phyloP scores from a whole-genome alignment of 73 alveolate species.

The Breviolum minutum region DNA sequence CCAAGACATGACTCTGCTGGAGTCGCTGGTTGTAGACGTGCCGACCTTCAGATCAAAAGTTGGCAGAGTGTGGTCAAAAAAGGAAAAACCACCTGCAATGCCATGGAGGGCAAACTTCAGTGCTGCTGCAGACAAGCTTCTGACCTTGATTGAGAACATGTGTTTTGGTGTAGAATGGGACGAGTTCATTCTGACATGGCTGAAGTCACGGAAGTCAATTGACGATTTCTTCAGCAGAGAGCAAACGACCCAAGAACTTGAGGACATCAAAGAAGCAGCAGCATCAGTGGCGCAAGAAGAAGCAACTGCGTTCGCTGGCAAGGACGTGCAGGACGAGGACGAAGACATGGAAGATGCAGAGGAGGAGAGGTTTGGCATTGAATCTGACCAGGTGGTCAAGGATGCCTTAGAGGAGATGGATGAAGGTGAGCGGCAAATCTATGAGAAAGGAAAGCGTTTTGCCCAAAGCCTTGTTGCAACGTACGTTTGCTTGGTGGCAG shows the following conservation, averaged over 20 bases:
- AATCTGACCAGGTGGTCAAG: too few species aligned
- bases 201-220: not conserved
- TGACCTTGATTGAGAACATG: not conserved
- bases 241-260: too few species aligned
- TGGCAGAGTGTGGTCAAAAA: not conserved
- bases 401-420: too few species aligned
- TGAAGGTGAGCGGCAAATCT: too few species aligned
- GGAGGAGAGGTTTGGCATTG: too few species aligned
- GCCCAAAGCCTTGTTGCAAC: not conserved
- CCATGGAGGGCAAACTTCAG: not conserved
- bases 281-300: too few species aligned
- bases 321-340: too few species aligned
- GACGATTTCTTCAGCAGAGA: not conserved
- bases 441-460: too few species aligned
- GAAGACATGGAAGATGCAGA: too few species aligned
- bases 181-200: not conserved
- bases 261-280: too few species aligned
- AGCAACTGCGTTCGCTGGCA: too few species aligned
- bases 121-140: not conserved
- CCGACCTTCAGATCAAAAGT: not conserved
- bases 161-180: not conserved
- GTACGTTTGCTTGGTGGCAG: not conserved
- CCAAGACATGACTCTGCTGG: not conserved
- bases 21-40: not conserved
- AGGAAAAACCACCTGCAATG: not conserved